Evolutionary conservation across 2,329 filamentous ascomycete genomes (phyloP), one percentile per base, ranked within the genome.

Genomic region (Cercospora sesami): DNA sequence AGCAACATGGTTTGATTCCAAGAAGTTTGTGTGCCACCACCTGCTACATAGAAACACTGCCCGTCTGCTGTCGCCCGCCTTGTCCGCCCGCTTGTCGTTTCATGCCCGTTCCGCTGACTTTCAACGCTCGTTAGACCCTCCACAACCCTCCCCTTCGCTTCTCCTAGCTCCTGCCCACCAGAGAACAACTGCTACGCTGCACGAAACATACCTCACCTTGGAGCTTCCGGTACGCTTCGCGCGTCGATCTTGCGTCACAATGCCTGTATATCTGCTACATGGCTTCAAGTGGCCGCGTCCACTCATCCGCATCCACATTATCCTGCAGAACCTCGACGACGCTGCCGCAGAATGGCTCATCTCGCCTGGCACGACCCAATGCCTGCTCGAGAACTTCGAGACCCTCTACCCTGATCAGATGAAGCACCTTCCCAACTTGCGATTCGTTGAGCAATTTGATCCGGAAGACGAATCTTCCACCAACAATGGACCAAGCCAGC

Each of bases 221-320:
- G 14, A 42, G 33, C 26, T 42, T 51, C 5, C 23, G 23, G 23
- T 23, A 30, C 60, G 36, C 23, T 14, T 26, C 36, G 21, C 36
- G 39, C 39, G 33, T 61, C 42, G 26, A 51, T 30, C 31, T 51
- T 21, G 18, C 45, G 45, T 42, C 65, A 66, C 28, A 31, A 94
- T 96, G 92, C 92, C 92, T 33, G 92, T 93, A 73, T 97, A 96
- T 82, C 87, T 97, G 73, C 87, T 94, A 76, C 93, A 96, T 82
- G 94, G 93, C 74, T 97, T 97, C 81, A 91, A 92, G 74, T 97
- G 94, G 94, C 89, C 91, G 70, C 91, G 94, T 70, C 85, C 84
- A 69, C 86, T 87, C 70, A 91, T 97, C 73, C 91, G 92, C 71
- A 89, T 94, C 74, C 94, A 94, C 79, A 88, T 95, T 76, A 90